Evolutionary conservation across 805 yeast genomes (phyloP).

Genomic region (Saturnispora saitoi): DNA sequence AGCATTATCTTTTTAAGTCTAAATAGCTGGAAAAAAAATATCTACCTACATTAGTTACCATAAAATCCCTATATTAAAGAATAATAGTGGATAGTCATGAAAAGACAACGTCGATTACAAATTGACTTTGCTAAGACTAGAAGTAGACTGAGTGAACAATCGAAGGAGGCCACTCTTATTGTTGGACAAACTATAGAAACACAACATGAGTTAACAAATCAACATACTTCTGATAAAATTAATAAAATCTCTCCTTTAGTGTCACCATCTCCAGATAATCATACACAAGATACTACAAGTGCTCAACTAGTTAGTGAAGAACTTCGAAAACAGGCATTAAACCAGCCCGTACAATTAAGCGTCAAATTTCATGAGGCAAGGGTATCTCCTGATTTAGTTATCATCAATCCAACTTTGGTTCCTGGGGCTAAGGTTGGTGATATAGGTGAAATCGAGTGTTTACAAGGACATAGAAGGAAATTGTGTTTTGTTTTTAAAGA

Average conservation of each 20-base stretch:
- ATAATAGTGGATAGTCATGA: slow-evolving; percentile 9
- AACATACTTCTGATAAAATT: neutral
- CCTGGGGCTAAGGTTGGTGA: slow-evolving; percentile 69
- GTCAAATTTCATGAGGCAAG: slow-evolving; percentile 62
- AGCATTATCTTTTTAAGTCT: neutral
- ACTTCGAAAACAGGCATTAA: neutral
- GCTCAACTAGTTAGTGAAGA: slow-evolving; percentile 5
- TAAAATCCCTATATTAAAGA: neutral
- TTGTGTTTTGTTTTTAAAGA: slow-evolving; percentile 37
- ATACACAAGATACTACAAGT: neutral
- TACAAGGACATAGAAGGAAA: slow-evolving; percentile 29
- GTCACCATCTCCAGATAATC: neutral
- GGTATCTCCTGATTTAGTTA: slow-evolving; percentile 47
- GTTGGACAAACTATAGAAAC: slow-evolving; percentile 19
- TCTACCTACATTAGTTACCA: neutral
- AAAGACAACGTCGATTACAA: slow-evolving; percentile 19
- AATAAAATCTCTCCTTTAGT: neutral
- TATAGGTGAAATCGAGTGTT: slow-evolving; percentile 57
- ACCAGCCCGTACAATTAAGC: slow-evolving; percentile 34
- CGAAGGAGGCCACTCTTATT: slow-evolving; percentile 28
- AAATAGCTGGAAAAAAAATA: neutral
- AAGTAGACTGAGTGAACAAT: slow-evolving; percentile 24
- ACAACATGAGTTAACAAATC: neutral
- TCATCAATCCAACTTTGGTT: slow-evolving; percentile 49
- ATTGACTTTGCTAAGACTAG: slow-evolving; percentile 23